Percentiles rank a stretch among this genome's conserved stretches.
These are phyloP conservation scores for Kwoniella dejecticola DNA, from an alignment of 768 basidiomycete genomes.

Conservation along the genomic window DNA sequence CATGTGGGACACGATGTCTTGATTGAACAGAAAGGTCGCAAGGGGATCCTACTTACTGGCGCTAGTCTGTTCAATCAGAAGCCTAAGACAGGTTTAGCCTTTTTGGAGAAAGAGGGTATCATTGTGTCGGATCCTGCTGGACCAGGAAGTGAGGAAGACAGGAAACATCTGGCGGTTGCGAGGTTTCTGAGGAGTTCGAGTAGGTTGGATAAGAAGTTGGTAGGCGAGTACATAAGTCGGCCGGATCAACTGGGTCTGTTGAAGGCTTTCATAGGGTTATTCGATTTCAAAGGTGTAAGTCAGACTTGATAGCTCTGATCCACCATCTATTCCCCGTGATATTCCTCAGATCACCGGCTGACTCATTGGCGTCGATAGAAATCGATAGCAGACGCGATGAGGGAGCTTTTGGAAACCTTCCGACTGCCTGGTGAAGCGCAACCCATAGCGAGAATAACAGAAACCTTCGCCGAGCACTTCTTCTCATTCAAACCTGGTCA, in stretches of 20 bases:
- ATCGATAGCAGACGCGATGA: constrained; percentile 92
- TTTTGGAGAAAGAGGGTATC: constrained; percentile 88
- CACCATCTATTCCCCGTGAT: neutral
- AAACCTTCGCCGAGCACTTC: constrained; percentile 88
- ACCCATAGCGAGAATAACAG: constrained; percentile 89
- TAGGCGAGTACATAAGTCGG: constrained; percentile 90
- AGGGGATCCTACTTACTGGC: constrained; percentile 80
- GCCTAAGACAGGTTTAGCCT: constrained; percentile 85
- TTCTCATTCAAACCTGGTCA: constrained; percentile 80
- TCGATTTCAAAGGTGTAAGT: constrained; percentile 84
- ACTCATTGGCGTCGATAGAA: constrained; percentile 62
- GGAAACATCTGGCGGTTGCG: constrained; percentile 61
- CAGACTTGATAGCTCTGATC: neutral
- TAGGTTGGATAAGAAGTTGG: constrained; percentile 83
- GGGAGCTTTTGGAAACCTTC: constrained; percentile 89
- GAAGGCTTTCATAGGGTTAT: constrained; percentile 80
- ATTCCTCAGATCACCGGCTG: neutral
- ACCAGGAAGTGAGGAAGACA: constrained; percentile 39
- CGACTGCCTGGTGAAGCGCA: constrained; percentile 92
- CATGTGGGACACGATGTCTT: constrained; percentile 65
- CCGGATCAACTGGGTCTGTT: constrained; percentile 83
- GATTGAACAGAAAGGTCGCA: constrained; percentile 73
- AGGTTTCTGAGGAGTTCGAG: constrained; percentile 80
- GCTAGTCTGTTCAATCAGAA: constrained; percentile 87
- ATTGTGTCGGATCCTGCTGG: constrained; percentile 58